Evolutionary conservation across 2,329 filamentous ascomycete genomes (phyloP).

Genomic region (Sporothrix curviconia): DNA sequence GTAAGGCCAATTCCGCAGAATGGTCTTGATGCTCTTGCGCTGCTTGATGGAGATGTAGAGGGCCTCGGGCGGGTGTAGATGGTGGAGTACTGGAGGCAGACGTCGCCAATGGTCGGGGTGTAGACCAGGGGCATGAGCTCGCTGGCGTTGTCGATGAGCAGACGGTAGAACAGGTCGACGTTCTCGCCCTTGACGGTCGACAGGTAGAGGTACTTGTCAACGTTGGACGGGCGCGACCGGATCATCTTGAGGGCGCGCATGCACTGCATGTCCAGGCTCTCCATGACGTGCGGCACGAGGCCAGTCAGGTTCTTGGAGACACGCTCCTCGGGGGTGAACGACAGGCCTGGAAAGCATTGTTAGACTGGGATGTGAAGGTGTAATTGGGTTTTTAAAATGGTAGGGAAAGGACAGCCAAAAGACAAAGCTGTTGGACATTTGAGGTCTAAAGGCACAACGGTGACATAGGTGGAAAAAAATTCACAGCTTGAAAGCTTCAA

Average conservation of each 20-base stretch:
- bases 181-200: slow-evolving; percentile 69
- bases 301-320: slow-evolving; percentile 59
- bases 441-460: too few species aligned
- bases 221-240: slow-evolving; percentile 57
- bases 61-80: slow-evolving; percentile 93
- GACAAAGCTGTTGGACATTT: too few species aligned
- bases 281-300: slow-evolving; percentile 58
- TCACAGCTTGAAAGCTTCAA: too few species aligned
- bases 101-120: slow-evolving; percentile 88
- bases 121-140: slow-evolving; percentile 81
- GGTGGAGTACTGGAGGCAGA: slow-evolving; percentile 92
- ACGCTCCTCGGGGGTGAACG: slow-evolving; percentile 59
- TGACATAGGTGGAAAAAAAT: too few species aligned
- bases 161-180: slow-evolving; percentile 74
- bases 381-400: not conserved
- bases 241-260: slow-evolving; percentile 68
- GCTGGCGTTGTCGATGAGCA: slow-evolving; percentile 67
- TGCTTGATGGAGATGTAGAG: slow-evolving; percentile 96
- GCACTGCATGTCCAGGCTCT: slow-evolving; percentile 54
- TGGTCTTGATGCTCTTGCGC: slow-evolving; percentile 78
- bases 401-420: not conserved
- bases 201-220: slow-evolving; percentile 82
- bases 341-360: slow-evolving; percentile 42
- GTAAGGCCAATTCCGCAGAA: slow-evolving; percentile 91
- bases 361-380: not conserved